Evolutionary conservation across 768 basidiomycete genomes (phyloP).

Genomic region (Terana coerulea): DNA sequence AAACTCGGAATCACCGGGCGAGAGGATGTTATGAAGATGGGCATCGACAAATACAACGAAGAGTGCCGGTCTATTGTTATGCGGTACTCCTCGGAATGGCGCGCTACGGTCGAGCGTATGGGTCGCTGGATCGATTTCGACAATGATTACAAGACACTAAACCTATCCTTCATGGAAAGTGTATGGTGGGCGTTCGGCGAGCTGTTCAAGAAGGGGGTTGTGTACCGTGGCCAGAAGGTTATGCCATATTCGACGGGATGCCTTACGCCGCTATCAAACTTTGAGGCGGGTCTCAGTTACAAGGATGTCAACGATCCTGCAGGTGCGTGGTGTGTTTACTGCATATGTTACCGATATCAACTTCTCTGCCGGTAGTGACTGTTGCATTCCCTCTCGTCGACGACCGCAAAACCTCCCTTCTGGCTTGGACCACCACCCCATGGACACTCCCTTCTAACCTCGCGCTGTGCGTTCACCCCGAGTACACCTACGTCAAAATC

Average conservation of each 20-base stretch:
- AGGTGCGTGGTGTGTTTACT: slow-evolving; percentile 39
- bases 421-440: slow-evolving; percentile 99
- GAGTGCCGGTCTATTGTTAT: slow-evolving; percentile 97
- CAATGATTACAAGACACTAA: slow-evolving; percentile 98
- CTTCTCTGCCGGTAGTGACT: slow-evolving; percentile 58
- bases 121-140: slow-evolving; percentile 99
- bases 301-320: slow-evolving; percentile 93
- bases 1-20: slow-evolving; percentile 87
- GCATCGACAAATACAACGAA: slow-evolving; percentile 95
- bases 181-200: slow-evolving; percentile 99
- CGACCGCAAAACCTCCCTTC: slow-evolving; percentile 82
- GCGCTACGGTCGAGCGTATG: slow-evolving; percentile 92
- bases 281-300: slow-evolving; percentile 92
- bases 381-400: slow-evolving; percentile 91
- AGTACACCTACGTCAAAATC: slow-evolving; percentile 95
- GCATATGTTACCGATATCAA: background rate
- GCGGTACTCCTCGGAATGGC: slow-evolving; percentile 95
- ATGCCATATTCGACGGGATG: slow-evolving; percentile 99
- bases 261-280: slow-evolving; percentile 95
- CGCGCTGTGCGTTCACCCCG: slow-evolving; percentile 93
- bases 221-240: slow-evolving; percentile 90
- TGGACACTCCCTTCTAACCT: slow-evolving; percentile 98
- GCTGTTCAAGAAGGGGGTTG: slow-evolving; percentile 87
- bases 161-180: slow-evolving; percentile 91
- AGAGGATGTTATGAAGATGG: slow-evolving; percentile 91